Conservation (phyloP, 768 basidiomycete genomes). For the Agrocybe pediades region DNA sequence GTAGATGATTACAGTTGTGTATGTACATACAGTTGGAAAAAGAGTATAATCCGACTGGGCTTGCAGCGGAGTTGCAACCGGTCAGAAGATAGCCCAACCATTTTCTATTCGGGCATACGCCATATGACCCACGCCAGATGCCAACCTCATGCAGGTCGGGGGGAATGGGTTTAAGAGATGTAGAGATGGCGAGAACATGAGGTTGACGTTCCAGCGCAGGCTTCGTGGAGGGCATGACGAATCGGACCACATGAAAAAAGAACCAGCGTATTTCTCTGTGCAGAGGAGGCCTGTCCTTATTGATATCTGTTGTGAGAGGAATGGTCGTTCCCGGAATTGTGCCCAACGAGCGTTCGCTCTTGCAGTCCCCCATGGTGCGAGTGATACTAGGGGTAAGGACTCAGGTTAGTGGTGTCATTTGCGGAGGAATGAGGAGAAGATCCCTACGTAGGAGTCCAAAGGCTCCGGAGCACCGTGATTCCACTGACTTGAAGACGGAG, state of each 20-base stretch:
- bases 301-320: constrained; percentile 45
- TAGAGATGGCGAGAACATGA: constrained; percentile 9
- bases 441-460: constrained; percentile 67
- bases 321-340: constrained; percentile 36
- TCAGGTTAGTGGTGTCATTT: constrained; percentile 1
- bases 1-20: not conserved
- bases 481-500: constrained; percentile 57
- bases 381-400: constrained; percentile 18
- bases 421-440: constrained; percentile 9
- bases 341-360: constrained; percentile 38
- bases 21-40: constrained; percentile 2
- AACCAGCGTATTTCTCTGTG: not conserved
- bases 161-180: constrained; percentile 5
- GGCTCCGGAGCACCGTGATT: constrained; percentile 49
- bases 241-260: not conserved
- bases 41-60: not conserved
- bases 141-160: not conserved
- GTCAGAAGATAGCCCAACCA: not conserved
- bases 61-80: not conserved
- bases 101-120: constrained; percentile 10
- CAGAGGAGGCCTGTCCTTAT: constrained; percentile 21
- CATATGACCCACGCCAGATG: constrained; percentile 7
- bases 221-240: constrained; percentile 1
- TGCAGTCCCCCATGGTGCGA: constrained; percentile 25
- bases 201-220: constrained; percentile 7